Conservation (phyloP, 345 rosid species). For the Eutrema yunnanense region DNA sequence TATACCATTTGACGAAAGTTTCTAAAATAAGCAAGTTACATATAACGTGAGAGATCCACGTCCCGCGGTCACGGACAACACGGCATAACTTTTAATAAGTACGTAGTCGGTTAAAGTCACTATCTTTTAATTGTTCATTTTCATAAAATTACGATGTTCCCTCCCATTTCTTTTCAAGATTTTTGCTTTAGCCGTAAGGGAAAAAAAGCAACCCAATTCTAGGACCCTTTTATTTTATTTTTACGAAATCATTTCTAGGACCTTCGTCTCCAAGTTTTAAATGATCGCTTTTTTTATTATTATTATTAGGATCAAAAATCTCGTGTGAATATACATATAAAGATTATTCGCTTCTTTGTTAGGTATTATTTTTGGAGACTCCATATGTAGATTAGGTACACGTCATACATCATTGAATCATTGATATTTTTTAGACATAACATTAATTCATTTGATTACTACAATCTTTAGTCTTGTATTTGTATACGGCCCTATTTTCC, state of each 20-base stretch:
- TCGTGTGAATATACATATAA: neutral
- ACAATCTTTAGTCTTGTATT: no score
- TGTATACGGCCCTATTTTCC: neutral
- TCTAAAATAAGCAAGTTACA: neutral
- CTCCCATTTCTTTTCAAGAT: no score
- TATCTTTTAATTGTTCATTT: neutral
- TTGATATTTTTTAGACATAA: neutral
- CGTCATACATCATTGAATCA: conserved; percentile 14
- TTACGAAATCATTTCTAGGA: no score
- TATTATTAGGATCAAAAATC: neutral
- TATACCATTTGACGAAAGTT: neutral
- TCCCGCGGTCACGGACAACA: conserved; percentile 6
- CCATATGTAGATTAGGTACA: neutral
- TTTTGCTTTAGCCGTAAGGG: no score
- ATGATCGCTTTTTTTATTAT: no score
- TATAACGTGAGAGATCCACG: neutral
- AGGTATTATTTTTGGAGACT: neutral
- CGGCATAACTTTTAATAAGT: neutral
- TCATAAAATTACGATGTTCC: no score
- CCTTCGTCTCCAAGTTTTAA: neutral
- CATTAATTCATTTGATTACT: neutral
- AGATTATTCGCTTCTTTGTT: neutral
- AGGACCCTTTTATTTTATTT: no score
- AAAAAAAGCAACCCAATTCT: no score
- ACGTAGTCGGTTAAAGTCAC: neutral